A percentile compares a stretch with the other conserved stretches of the same genome.
Conservation (phyloP, 2,329 filamentous ascomycete species). For the Colletotrichum karsti region DNA sequence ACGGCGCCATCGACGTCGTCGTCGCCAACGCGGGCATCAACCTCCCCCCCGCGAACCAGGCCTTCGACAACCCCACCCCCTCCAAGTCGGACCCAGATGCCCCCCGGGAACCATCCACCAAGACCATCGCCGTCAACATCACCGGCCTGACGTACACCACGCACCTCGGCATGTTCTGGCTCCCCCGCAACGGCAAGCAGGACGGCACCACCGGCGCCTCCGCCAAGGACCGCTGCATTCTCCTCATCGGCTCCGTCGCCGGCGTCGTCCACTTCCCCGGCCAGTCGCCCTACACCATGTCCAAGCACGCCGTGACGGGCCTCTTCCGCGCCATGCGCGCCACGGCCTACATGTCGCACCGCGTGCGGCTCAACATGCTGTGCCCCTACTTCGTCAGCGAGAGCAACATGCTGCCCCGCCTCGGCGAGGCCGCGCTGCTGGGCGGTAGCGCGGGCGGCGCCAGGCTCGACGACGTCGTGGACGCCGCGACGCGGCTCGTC, state of each 20-base stretch:
- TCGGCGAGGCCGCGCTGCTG: constrained; percentile 57
- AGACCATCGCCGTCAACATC: constrained; percentile 69
- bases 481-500: constrained; percentile 69
- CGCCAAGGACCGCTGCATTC: constrained; percentile 63
- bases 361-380: constrained; percentile 72
- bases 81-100: constrained; percentile 50
- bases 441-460: constrained; percentile 59
- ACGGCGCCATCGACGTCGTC: constrained; percentile 67
- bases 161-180: constrained; percentile 69
- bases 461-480: constrained; percentile 66
- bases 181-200: constrained; percentile 51
- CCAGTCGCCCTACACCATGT: constrained; percentile 63
- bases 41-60: constrained; percentile 35
- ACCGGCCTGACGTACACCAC: constrained; percentile 71
- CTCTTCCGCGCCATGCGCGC: constrained; percentile 67
- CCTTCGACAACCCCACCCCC: constrained; percentile 57
- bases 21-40: constrained; percentile 74
- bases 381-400: constrained; percentile 73
- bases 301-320: constrained; percentile 74
- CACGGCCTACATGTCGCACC: constrained; percentile 51
- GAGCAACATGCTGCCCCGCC: constrained; percentile 59
- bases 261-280: constrained; percentile 55
- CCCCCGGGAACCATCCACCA: constrained; percentile 54
- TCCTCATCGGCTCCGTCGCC: constrained; percentile 71
- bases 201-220: neutral